phyloP scores from a whole-genome alignment of 495 filamentous ascomycete species.

The Lasiosphaeris hirsuta region DNA sequence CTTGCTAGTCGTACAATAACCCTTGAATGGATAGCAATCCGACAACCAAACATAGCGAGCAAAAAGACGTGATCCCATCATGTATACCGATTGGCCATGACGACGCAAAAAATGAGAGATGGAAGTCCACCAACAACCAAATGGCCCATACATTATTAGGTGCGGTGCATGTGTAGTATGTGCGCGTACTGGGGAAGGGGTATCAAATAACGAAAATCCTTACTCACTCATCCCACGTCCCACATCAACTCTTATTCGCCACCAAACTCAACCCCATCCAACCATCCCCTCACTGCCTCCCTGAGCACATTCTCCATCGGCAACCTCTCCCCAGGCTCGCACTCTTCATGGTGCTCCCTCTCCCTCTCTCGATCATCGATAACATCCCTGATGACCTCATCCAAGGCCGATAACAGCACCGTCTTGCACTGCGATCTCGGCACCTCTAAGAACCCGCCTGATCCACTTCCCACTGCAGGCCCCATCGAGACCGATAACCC shows the following conservation, averaged over 20 bases:
- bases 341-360: slow-evolving; percentile 18
- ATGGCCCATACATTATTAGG: background rate
- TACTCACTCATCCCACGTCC: slow-evolving; percentile 22
- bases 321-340: background rate
- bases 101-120: background rate
- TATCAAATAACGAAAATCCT: background rate
- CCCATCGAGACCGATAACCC: background rate
- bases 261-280: slow-evolving; percentile 38
- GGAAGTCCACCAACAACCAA: background rate
- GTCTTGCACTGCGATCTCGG: slow-evolving; percentile 47
- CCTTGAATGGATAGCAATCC: too few relatives aligned
- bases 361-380: slow-evolving; percentile 33
- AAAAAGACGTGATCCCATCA: too few relatives aligned
- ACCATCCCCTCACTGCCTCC: slow-evolving; percentile 43
- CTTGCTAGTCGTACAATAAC: too few relatives aligned
- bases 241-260: slow-evolving; percentile 6
- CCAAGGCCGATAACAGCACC: slow-evolving; percentile 44
- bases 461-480: background rate
- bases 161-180: background rate
- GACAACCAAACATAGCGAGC: too few relatives aligned
- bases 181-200: background rate
- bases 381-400: slow-evolving; percentile 46
- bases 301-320: slow-evolving; percentile 38
- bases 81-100: too few relatives aligned
- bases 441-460: slow-evolving; percentile 29